Conservation (phyloP, 495 filamentous ascomycete genomes). For the Pseudomonodictys pantanalensis region DNA sequence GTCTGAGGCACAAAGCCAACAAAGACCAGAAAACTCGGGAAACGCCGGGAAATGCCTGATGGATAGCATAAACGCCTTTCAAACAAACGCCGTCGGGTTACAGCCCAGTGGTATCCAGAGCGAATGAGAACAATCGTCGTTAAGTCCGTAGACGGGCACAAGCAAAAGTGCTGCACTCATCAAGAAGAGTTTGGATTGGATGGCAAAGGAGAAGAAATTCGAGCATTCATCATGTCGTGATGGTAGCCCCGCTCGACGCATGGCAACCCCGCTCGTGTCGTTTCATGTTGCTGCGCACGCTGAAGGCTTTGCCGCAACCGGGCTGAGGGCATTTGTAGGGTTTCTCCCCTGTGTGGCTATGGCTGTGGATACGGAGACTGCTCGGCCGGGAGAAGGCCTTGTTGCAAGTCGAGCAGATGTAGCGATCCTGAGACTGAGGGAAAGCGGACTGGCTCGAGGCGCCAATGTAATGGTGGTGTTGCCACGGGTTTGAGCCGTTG, state of each 20-base stretch:
- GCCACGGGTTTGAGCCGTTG: conserved; percentile 67
- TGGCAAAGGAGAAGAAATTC: too few species aligned
- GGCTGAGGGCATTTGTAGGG: conserved; percentile 95
- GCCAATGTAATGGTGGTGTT: conserved; percentile 95
- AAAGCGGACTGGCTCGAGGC: conserved; percentile 79
- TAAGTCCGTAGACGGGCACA: too few species aligned
- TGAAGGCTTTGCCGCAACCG: conserved; percentile 96
- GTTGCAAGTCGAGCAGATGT: conserved; percentile 96
- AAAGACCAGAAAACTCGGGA: too few species aligned
- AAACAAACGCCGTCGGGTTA: too few species aligned
- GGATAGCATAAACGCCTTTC: too few species aligned
- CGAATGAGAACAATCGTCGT: too few species aligned
- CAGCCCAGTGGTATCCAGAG: too few species aligned
- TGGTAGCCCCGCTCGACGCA: conserved; percentile 27
- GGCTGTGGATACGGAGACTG: conserved; percentile 91
- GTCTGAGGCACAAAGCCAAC: too few species aligned
- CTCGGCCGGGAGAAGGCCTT: conserved; percentile 96
- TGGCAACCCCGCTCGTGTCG: conserved; percentile 96
- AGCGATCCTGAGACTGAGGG: conserved; percentile 93
- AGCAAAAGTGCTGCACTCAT: too few species aligned
- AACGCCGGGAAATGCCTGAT: too few species aligned
- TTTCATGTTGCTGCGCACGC: conserved; percentile 99
- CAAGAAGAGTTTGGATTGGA: too few species aligned
- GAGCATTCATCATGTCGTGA: conserved; percentile 25
- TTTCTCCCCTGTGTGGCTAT: conserved; percentile 98